Conservation (phyloP, 2,329 filamentous ascomycete species). For the Elsinoe ampelina region DNA sequence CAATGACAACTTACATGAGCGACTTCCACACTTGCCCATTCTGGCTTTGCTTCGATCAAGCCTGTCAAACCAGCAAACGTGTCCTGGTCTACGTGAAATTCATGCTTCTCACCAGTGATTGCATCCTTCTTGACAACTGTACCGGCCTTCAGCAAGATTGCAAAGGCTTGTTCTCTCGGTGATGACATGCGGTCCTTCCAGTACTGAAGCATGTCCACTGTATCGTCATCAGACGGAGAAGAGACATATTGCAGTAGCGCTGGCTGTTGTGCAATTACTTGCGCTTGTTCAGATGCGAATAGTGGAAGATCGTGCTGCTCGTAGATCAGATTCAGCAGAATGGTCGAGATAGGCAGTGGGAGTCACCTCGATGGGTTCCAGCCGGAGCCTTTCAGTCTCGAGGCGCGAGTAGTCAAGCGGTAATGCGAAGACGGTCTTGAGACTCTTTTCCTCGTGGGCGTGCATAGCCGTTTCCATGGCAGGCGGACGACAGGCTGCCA, state of each 20-base stretch:
- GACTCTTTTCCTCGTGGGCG: background rate
- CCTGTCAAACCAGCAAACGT: background rate
- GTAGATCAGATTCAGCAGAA: background rate
- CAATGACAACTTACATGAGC: slow-evolving; percentile 4
- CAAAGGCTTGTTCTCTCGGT: background rate
- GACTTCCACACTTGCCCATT: background rate
- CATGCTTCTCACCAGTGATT: background rate
- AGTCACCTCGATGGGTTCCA: background rate
- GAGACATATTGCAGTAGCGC: background rate
- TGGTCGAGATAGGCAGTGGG: background rate
- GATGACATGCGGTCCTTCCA: background rate
- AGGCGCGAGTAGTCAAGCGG: background rate
- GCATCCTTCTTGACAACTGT: background rate
- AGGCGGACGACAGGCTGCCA: too few relatives aligned
- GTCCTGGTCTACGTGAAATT: background rate
- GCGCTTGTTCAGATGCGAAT: background rate
- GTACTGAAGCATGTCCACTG: background rate
- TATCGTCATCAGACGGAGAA: background rate
- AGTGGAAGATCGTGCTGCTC: background rate
- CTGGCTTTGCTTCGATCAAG: background rate
- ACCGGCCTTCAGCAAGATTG: background rate
- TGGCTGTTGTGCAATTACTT: background rate
- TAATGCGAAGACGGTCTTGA: background rate
- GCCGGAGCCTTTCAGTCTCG: background rate
- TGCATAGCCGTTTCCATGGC: too few relatives aligned